Percentiles rank a stretch among this genome's conserved stretches.
Conservation (phyloP, 2,329 filamentous ascomycete genomes). For the Fusarium caatingaense region DNA sequence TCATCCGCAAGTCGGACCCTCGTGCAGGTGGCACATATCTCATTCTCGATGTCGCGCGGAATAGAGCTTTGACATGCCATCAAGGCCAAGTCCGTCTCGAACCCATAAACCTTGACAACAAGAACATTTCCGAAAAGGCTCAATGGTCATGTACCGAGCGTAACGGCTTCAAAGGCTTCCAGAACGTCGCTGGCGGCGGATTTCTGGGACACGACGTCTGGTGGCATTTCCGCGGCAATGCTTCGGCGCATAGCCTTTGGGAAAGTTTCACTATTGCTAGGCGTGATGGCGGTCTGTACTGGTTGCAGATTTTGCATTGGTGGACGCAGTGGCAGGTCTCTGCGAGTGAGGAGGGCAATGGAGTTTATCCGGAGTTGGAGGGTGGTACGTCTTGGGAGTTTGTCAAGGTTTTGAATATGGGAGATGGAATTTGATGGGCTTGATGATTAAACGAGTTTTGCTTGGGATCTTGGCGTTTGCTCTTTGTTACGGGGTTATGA, state of each 20-base stretch:
- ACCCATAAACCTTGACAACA: neutral
- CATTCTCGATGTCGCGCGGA: neutral
- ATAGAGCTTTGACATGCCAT: conserved; percentile 3
- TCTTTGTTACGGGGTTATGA: neutral
- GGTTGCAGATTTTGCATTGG: conserved; percentile 7
- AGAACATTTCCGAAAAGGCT: neutral
- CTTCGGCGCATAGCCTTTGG: conserved; percentile 3
- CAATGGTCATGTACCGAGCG: neutral
- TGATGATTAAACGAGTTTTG: neutral
- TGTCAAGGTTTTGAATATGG: neutral
- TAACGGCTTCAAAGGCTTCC: conserved; percentile 7
- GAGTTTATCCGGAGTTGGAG: neutral
- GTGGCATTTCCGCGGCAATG: conserved; percentile 3
- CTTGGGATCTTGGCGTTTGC: neutral
- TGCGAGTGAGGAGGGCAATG: neutral
- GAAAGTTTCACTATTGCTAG: neutral
- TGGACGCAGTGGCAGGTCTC: conserved; percentile 16
- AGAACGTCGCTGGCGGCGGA: neutral
- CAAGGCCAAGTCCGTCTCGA: neutral
- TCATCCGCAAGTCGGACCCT: conserved; percentile 2
- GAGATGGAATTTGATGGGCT: neutral
- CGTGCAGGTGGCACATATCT: neutral
- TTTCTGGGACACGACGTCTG: conserved; percentile 6
- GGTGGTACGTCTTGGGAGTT: conserved; percentile 7
- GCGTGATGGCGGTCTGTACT: neutral